A percentile compares a stretch with the other conserved stretches of the same genome.
These are phyloP conservation scores for Gracilariopsis chorda DNA, from an alignment of 23 red algal species.

Conservation along the genomic window DNA sequence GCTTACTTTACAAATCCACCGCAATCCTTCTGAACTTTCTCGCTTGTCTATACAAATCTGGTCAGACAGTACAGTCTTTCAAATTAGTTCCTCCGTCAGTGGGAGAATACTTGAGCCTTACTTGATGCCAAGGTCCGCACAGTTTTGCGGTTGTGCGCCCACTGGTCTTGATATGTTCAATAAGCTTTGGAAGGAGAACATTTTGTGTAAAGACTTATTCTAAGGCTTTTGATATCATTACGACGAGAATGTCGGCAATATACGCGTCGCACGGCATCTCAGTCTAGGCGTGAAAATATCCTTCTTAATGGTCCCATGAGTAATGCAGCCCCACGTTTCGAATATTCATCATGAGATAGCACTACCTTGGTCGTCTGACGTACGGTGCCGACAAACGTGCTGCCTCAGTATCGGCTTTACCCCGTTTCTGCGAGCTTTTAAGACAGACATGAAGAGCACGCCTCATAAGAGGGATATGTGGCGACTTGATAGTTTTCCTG, in stretches of 20 bases:
- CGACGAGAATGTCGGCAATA: conserved; percentile 24
- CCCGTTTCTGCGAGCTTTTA: conserved; percentile 11
- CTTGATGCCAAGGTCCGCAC: no score
- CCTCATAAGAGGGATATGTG: no score
- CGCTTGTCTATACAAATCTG: neutral
- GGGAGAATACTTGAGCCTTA: no score
- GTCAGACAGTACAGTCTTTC: neutral
- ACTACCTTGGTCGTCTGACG: neutral
- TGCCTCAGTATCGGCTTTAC: conserved; percentile 1
- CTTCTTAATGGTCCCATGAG: conserved; percentile 12
- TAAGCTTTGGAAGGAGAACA: conserved; percentile 18
- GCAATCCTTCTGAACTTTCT: neutral
- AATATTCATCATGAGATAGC: conserved; percentile 18
- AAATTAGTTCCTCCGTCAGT: neutral
- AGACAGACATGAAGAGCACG: neutral
- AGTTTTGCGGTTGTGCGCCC: neutral
- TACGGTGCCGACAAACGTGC: neutral
- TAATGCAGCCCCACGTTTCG: neutral
- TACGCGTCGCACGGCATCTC: conserved; percentile 35
- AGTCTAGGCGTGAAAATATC: neutral
- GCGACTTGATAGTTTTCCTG: no score
- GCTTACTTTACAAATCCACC: neutral
- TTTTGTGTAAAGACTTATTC: conserved; percentile 43
- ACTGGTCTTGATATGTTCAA: conserved; percentile 1
- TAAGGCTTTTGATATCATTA: conserved; percentile 8